Evolutionary conservation across 495 filamentous ascomycete species (phyloP), one percentile per base, ranked within the genome.

Genomic region (Sordaria brevicollis): DNA sequence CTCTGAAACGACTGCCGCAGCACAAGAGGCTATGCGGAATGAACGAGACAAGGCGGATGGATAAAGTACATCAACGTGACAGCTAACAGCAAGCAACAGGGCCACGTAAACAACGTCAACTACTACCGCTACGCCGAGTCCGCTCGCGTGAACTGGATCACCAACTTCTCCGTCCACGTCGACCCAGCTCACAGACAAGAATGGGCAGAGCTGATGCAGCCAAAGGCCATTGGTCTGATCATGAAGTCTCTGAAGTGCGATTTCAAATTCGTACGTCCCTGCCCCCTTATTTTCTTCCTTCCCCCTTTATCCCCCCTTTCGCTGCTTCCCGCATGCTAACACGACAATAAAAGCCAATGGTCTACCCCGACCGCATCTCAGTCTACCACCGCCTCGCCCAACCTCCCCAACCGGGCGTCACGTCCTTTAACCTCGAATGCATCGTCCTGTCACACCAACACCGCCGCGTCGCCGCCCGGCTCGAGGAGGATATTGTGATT

Each of bases 111-210:
- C 77, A 97, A 96, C 73, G 90, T 95, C 68, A 88, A 83, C 67
- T 97, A 97, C 75, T 87, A 88, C 71, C 86, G 91, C 70, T 97
- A 92, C 78, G 93, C 93, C 43, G 94, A 99, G 78, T 89, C 89
- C 9, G 92, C 91, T 17, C 85, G 94, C 38, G 86, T 94, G 62
- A 92, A 93, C 76, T 96, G 93, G 91, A 88, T 88, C 36, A 85
- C 86, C 65, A 92, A 96, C 75, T 90, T 92, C 71, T 92, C 88
- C 25, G 82, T 82, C 10, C 81, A 90, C 68, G 83, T 90, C 39
- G 92, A 97, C 75, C 88, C 89, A 0, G 75, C 76, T 31, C 84
- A 95, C 71, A 80, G 84, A 71, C 75, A 81, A 65, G 79, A 88
- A 72, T 99, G 94, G 94, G 80, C 77, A 1, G 87, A 91, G 41